Conservation (phyloP, 2,329 filamentous ascomycete genomes). For the Colletotrichum liriopes region DNA sequence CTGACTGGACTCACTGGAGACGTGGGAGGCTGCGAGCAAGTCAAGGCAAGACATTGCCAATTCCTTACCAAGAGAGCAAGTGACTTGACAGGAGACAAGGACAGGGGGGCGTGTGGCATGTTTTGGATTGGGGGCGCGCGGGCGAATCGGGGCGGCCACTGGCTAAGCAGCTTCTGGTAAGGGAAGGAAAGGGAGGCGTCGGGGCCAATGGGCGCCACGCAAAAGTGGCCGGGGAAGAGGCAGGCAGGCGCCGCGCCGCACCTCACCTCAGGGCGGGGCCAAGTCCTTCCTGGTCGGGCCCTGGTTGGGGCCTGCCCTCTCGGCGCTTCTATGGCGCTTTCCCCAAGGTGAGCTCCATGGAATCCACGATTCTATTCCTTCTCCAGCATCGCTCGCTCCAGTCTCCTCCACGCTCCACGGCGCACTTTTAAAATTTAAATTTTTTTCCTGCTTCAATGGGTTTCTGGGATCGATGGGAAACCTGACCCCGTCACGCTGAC, state of each 20-base stretch:
- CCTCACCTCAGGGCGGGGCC: neutral
- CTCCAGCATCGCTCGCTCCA: neutral
- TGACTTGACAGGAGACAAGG: neutral
- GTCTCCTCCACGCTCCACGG: conserved; percentile 22
- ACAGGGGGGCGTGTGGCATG: neutral
- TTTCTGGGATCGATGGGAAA: neutral
- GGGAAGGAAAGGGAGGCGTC: conserved; percentile 19
- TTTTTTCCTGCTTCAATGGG: neutral
- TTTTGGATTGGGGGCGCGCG: neutral
- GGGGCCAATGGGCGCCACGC: conserved; percentile 28
- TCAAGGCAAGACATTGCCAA: conserved; percentile 29
- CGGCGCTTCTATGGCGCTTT: conserved; percentile 43
- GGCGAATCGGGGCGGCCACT: conserved; percentile 10
- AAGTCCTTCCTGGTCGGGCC: neutral
- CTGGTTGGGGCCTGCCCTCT: conserved; percentile 16
- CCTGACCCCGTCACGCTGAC: neutral
- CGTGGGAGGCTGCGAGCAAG: conserved; percentile 34
- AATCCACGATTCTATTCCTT: conserved; percentile 10
- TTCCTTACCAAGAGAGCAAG: conserved; percentile 12
- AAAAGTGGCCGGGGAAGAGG: conserved; percentile 17
- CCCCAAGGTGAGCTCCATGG: conserved; percentile 35
- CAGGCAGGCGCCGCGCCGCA: conserved; percentile 14
- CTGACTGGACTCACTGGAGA: neutral
- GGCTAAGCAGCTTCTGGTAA: neutral
- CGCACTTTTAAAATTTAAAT: conserved; percentile 6